These are phyloP conservation scores for Lyophyllum atratum DNA, from an alignment of 768 basidiomycete species.

Conservation along the genomic window DNA sequence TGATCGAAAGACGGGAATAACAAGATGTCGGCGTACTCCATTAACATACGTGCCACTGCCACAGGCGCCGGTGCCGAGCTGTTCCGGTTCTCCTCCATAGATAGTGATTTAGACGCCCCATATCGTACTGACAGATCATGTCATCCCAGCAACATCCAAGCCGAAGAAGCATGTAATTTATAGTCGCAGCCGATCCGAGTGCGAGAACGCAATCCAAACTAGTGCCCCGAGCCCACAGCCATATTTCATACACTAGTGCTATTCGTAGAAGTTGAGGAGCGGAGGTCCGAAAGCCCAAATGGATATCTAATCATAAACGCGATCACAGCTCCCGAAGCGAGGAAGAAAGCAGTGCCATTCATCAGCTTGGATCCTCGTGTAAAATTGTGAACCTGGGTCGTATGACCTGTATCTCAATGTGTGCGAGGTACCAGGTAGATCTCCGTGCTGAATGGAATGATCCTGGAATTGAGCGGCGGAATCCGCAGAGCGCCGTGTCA, in stretches of 20 bases:
- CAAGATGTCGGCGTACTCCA: neutral
- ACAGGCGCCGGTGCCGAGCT: neutral
- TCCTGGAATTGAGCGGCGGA: neutral
- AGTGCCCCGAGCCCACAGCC: neutral
- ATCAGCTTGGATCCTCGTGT: neutral
- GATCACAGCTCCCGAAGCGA: conserved; percentile 1
- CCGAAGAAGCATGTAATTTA: conserved; percentile 8
- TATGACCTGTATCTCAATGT: conserved; percentile 1
- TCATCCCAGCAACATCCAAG: conserved; percentile 16
- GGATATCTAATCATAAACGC: neutral
- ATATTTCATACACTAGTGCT: neutral
- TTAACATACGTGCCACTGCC: conserved; percentile 2
- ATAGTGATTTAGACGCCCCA: neutral
- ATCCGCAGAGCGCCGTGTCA: neutral
- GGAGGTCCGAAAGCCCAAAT: neutral
- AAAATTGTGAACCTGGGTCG: neutral
- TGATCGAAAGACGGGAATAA: neutral
- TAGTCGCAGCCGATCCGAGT: conserved; percentile 3
- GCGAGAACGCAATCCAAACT: neutral
- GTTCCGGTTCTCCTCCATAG: neutral
- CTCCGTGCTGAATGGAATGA: neutral
- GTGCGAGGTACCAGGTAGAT: neutral
- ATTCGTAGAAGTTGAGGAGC: neutral
- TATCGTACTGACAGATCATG: conserved; percentile 15
- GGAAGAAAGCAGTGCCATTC: neutral